phyloP scores from a whole-genome alignment of 2,329 filamentous ascomycete genomes.

The Macroventuria anomochaeta region DNA sequence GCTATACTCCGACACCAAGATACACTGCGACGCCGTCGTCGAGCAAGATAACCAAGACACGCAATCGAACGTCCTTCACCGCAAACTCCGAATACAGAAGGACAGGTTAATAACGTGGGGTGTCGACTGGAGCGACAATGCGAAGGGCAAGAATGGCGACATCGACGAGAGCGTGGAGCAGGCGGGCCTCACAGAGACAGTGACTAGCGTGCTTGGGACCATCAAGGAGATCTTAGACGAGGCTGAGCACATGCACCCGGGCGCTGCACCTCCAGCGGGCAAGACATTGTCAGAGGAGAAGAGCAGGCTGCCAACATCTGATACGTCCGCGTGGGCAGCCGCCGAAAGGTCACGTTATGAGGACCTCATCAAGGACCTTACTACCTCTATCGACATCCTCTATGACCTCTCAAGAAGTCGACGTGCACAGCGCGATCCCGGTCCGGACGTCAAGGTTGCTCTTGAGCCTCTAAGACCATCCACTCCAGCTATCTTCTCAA shows the following conservation, averaged over 20 bases:
- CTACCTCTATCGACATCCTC: constrained; percentile 78
- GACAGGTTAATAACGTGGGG: constrained; percentile 81
- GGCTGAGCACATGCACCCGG: constrained; percentile 73
- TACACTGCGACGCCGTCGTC: constrained; percentile 74
- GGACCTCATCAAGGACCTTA: constrained; percentile 75
- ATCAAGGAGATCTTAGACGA: constrained; percentile 82
- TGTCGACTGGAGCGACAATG: constrained; percentile 78
- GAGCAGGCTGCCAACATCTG: constrained; percentile 38
- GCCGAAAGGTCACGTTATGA: constrained; percentile 77
- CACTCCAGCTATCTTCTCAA: constrained; percentile 36
- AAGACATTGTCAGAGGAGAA: constrained; percentile 47
- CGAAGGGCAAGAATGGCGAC: constrained; percentile 63
- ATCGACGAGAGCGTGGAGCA: constrained; percentile 74
- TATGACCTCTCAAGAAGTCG: constrained; percentile 77
- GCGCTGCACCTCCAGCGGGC: constrained; percentile 38
- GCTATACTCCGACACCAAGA: constrained; percentile 82
- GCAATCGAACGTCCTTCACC: constrained; percentile 71
- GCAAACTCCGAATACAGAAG: constrained; percentile 80
- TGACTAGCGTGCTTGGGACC: constrained; percentile 78
- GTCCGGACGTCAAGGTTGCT: constrained; percentile 28
- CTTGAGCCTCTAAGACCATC: constrained; percentile 26
- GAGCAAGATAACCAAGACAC: constrained; percentile 65
- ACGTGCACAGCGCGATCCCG: constrained; percentile 47
- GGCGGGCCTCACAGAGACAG: constrained; percentile 75
- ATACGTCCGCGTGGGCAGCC: constrained; percentile 55